Conservation (phyloP, 164 flowering plant species). For the Umbellularia californica region DNA sequence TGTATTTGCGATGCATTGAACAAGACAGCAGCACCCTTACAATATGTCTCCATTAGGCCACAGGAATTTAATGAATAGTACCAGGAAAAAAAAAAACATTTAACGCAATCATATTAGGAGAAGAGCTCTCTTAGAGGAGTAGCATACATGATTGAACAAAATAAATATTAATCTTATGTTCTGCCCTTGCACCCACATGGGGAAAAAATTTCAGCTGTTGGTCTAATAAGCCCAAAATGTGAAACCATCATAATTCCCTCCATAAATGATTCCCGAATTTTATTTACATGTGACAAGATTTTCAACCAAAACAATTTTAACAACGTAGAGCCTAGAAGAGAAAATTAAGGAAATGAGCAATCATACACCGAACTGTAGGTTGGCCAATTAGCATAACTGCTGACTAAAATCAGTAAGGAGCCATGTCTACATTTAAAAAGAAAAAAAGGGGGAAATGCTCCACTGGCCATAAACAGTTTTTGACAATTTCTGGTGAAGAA, state of each 20-base stretch:
- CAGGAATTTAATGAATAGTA: neutral
- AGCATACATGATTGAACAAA: neutral
- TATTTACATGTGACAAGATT: neutral
- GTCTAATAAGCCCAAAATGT: no score
- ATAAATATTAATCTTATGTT: no score
- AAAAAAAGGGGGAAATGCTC: neutral
- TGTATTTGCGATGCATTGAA: neutral
- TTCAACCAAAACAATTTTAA: neutral
- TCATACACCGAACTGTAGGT: neutral
- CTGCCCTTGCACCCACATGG: neutral
- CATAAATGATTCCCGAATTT: no score
- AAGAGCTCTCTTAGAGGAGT: neutral
- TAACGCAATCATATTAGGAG: no score
- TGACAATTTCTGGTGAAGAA: slow-evolving; percentile 67
- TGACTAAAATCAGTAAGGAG: neutral
- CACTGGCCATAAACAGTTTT: slow-evolving; percentile 81
- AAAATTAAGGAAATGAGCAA: neutral
- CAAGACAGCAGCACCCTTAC: neutral
- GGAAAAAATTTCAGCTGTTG: neutral
- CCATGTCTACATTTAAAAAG: no score
- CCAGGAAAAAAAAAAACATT: neutral
- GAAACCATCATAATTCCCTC: neutral
- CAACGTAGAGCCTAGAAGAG: neutral
- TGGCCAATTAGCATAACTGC: neutral
- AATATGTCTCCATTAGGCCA: neutral